Percentiles rank a stretch among this genome's conserved stretches.
Conservation (phyloP, 805 yeast species). For the Pichia californica region DNA sequence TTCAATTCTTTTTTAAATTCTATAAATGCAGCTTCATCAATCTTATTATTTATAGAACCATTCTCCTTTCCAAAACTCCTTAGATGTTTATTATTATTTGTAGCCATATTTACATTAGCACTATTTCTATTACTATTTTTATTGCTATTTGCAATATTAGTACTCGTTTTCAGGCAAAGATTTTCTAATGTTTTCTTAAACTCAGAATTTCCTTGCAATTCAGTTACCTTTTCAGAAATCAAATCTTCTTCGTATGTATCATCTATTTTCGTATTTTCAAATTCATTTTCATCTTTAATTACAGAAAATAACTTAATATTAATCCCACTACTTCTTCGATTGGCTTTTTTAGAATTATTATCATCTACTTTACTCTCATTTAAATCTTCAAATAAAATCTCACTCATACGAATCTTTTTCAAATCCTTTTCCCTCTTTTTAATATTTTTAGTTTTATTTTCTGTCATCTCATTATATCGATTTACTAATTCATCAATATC, state of each 20-base stretch:
- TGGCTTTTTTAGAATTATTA: slow-evolving; percentile 1
- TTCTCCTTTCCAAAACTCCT: not conserved
- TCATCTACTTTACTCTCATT: not conserved
- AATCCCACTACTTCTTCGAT: slow-evolving; percentile 27
- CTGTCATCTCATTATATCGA: slow-evolving; percentile 8
- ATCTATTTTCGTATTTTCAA: too few species aligned
- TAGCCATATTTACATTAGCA: too few species aligned
- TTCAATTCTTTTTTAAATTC: slow-evolving; percentile 17
- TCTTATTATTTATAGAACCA: not conserved
- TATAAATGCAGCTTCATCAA: slow-evolving; percentile 8
- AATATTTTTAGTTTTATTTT: not conserved
- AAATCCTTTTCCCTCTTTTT: not conserved
- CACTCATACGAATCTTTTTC: slow-evolving; percentile 7
- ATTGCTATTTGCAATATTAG: not conserved
- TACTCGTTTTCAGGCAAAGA: not conserved
- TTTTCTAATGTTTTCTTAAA: slow-evolving; percentile 7
- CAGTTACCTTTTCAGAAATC: too few species aligned
- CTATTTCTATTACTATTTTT: not conserved
- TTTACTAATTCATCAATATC: slow-evolving; percentile 13
- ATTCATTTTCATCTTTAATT: slow-evolving; percentile 8
- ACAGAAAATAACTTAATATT: slow-evolving; percentile 24
- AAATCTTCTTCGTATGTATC: too few species aligned
- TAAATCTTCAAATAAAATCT: slow-evolving; percentile 5
- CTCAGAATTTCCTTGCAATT: too few species aligned
- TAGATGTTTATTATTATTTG: too few species aligned